Base-by-base conservation (phyloP, 805 yeast genomes). In the Schwanniomyces sp. region DNA sequence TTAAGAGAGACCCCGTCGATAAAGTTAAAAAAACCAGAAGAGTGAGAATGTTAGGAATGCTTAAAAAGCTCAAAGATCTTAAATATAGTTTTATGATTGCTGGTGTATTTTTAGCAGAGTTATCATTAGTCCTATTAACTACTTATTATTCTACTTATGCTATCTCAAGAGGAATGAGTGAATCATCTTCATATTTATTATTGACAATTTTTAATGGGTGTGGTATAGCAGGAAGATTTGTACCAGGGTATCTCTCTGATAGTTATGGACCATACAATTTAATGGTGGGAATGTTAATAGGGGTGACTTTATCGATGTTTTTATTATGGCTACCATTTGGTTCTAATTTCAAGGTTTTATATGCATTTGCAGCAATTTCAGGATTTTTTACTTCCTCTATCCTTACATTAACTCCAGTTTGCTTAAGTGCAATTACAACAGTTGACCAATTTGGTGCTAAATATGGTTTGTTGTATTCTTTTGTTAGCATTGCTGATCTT, bases 311-410 rank as follows among this genome's bases (percentile, higher is more conserved):
- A 0, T 61, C 80, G 16, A 71, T 80, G 2, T 67, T 85, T 41
- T 70, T 73, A 0, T 56, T 85, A n/a, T 85, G 91, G 91, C 63
- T 84, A 17, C 91, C 91, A 1, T 78, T 83, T 46, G 90, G 88
- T 0, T 48, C 59, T 7, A 53, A 61, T 43, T 46, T 69, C 26
- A 64, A 63, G 1, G 76, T 71, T 0, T 63, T 84, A 44, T 78
- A 80, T 52, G 71, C 72, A 0, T 86, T 84, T 60, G 67, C 84
- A 7, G 76, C 72, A 0, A 43, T 78, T 3, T 80, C 77, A 56
- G 91, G 91, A 0, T 79, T 84, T 54, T 74, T 78, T 47, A 72
- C 80, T 27, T 83, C 89, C 3, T 78, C 86, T 16, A 80, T 86
- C 5, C 67, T 87, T 37, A 76, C 88, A 0, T 57, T 86, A 43